phyloP scores from a whole-genome alignment of 495 filamentous ascomycete genomes.

The Penicillium steckii region DNA sequence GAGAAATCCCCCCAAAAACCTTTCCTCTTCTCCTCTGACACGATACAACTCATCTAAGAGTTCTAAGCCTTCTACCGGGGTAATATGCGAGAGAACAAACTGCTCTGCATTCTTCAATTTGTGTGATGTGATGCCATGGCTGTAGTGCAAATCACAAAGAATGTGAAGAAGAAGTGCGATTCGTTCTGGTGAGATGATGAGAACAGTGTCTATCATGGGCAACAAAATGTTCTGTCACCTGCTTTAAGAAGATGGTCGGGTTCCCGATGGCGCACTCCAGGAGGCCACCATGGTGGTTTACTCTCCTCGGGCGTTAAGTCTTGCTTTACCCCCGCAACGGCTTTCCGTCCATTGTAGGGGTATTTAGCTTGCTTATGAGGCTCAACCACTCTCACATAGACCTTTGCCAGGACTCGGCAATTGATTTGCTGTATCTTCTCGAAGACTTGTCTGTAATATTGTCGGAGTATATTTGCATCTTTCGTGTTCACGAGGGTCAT shows the following conservation, averaged over 20 bases:
- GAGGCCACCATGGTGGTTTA: slow-evolving; percentile 77
- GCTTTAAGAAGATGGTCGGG: slow-evolving; percentile 76
- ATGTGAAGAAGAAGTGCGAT: slow-evolving; percentile 61
- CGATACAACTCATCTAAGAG: slow-evolving; percentile 64
- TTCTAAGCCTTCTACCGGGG: slow-evolving; percentile 34
- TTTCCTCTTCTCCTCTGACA: slow-evolving; percentile 61
- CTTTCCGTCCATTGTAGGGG: slow-evolving; percentile 67
- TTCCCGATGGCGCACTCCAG: slow-evolving; percentile 64
- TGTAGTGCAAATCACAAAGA: slow-evolving; percentile 43
- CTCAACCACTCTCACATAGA: slow-evolving; percentile 76
- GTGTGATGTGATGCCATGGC: slow-evolving; percentile 34
- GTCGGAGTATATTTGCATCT: slow-evolving; percentile 50
- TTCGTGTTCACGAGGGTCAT: too few relatives aligned
- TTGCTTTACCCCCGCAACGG: slow-evolving; percentile 31
- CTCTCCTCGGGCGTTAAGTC: slow-evolving; percentile 40
- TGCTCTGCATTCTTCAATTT: slow-evolving; percentile 42
- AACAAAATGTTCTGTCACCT: slow-evolving; percentile 42
- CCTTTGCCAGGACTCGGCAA: slow-evolving; percentile 66
- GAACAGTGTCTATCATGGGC: too few relatives aligned
- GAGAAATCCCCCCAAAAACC: slow-evolving; percentile 59
- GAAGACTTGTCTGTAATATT: slow-evolving; percentile 63
- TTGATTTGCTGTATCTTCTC: slow-evolving; percentile 69
- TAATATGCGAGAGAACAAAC: slow-evolving; percentile 41
- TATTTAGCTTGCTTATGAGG: slow-evolving; percentile 81
- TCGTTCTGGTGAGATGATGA: too few relatives aligned